Evolutionary conservation across 768 basidiomycete genomes (phyloP).

Genomic region (Tulasnella sp.): DNA sequence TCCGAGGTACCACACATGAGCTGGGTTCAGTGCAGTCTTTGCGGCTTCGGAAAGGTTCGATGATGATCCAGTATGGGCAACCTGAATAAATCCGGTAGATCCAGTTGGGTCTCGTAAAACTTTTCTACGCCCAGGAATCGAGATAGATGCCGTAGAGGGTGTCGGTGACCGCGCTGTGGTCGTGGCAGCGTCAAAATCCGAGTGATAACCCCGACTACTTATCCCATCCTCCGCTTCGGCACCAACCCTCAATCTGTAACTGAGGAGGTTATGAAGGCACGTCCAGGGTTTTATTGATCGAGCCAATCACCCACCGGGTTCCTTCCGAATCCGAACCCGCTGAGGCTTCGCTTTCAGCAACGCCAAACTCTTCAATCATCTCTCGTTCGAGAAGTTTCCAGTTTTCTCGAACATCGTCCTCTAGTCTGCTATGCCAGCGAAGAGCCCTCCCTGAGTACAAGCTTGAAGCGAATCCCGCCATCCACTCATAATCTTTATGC

Average conservation of each 20-base stretch:
- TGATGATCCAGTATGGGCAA: neutral
- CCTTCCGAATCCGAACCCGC: neutral
- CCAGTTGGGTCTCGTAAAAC: neutral
- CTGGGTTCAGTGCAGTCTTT: neutral
- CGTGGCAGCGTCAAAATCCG: neutral
- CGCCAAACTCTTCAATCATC: neutral
- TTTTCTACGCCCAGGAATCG: neutral
- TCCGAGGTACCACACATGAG: neutral
- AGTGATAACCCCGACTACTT: neutral
- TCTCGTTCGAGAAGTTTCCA: neutral
- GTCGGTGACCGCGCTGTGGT: neutral
- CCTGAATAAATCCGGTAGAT: neutral
- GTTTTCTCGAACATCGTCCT: neutral
- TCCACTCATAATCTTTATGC: neutral
- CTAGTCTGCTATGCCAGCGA: neutral
- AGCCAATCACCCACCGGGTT: neutral
- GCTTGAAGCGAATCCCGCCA: neutral
- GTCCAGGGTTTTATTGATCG: neutral
- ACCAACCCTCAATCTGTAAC: neutral
- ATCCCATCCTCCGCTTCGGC: neutral
- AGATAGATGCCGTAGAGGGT: neutral
- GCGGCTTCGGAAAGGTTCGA: neutral
- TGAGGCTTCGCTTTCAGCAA: neutral
- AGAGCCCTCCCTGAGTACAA: neutral
- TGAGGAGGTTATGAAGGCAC: neutral